Evolutionary conservation across 176 grass and related monocot species (phyloP).

Genomic region (Oryza nivara): DNA sequence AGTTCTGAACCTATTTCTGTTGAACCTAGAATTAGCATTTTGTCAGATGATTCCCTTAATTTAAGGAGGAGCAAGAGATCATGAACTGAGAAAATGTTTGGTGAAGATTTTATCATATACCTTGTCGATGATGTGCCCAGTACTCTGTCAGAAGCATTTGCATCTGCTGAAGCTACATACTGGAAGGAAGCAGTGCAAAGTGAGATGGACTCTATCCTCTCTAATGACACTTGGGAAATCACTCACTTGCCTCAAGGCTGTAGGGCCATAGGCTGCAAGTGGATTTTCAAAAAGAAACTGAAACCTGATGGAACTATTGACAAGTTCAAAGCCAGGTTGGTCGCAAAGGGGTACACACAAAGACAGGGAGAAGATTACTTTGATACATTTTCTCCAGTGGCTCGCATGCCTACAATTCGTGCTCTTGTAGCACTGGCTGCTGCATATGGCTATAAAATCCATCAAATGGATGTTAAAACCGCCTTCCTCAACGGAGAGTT

Average conservation of each 20-base stretch:
- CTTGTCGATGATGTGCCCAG: conserved; percentile 3
- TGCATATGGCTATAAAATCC: no score
- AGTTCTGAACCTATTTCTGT: not conserved
- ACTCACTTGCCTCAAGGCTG: conserved; percentile 13
- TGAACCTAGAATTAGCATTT: not conserved
- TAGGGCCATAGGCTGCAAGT: conserved; percentile 34
- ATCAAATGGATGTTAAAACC: no score
- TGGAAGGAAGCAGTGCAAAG: conserved; percentile 21
- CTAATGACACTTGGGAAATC: conserved; percentile 29
- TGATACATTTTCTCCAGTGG: no score
- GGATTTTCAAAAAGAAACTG: not conserved
- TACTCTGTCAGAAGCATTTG: not conserved
- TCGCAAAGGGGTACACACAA: no score
- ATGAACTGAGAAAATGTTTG: conserved; percentile 3
- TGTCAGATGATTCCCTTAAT: not conserved
- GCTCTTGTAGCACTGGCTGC: no score
- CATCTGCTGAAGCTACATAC: not conserved
- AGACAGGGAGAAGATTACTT: no score
- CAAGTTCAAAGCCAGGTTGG: no score
- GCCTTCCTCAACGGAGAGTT: no score
- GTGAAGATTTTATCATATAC: conserved; percentile 27
- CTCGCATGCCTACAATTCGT: no score
- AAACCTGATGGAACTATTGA: no score
- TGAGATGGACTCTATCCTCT: conserved; percentile 33
- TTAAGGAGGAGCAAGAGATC: conserved; percentile 27